A percentile compares a stretch with the other conserved stretches of the same genome.
Conservation (phyloP, 306 rosid genomes). For the Boehmeria nivea region DNA sequence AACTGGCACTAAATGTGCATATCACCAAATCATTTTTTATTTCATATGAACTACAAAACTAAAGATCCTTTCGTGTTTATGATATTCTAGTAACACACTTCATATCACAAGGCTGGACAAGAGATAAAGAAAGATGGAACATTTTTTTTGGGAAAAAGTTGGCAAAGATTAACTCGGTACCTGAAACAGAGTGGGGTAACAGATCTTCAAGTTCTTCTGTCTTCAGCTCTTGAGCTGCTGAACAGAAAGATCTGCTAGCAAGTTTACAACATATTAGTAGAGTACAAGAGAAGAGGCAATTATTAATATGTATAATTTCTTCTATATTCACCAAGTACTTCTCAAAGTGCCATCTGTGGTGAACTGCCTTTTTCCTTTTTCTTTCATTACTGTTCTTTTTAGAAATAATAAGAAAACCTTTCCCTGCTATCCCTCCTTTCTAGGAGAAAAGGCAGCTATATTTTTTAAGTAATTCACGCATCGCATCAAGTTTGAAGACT, state of each 20-base stretch:
- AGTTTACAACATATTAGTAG: slow-evolving; percentile 23
- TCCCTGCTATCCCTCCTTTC: too few species aligned
- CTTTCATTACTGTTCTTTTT: background rate
- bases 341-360: too few species aligned
- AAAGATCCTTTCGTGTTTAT: too few species aligned
- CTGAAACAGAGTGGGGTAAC: slow-evolving; percentile 58
- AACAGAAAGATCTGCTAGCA: slow-evolving; percentile 66
- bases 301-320: background rate
- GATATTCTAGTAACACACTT: background rate
- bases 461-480: background rate
- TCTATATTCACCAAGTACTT: background rate
- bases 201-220: slow-evolving; percentile 67
- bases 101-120: background rate
- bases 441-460: too few species aligned
- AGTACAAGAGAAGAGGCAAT: background rate
- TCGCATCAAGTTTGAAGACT: background rate
- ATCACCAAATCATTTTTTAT: too few species aligned
- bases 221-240: slow-evolving; percentile 73
- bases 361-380: background rate
- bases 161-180: slow-evolving; percentile 29
- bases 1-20: too few species aligned
- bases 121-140: background rate
- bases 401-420: too few species aligned
- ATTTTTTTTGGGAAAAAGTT: background rate
- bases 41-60: too few species aligned